A percentile compares a stretch with the other conserved stretches of the same genome.
Conservation (phyloP, 495 filamentous ascomycete genomes). For the Penicillium canescens region DNA sequence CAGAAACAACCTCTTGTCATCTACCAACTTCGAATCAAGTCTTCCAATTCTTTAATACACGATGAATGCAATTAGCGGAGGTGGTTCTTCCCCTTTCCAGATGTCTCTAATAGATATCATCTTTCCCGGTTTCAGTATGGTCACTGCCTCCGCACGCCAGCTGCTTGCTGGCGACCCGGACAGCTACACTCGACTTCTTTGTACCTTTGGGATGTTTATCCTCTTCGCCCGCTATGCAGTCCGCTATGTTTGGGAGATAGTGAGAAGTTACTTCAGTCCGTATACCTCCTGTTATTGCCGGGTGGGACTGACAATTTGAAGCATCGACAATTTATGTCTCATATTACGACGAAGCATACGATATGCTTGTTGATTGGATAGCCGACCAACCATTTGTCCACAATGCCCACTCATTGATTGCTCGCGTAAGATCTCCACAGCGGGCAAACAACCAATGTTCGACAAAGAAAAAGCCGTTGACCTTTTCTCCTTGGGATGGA, state of each 20-base stretch:
- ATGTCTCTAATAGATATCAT: slow-evolving; percentile 27
- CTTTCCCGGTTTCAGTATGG: slow-evolving; percentile 23
- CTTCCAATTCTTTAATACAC: no score
- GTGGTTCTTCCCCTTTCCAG: slow-evolving; percentile 18
- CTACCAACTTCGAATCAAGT: no score
- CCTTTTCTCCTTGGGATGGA: slow-evolving; percentile 28
- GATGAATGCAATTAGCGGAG: not conserved
- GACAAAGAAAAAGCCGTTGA: slow-evolving; percentile 29
- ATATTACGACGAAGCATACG: slow-evolving; percentile 28
- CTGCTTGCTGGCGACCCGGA: slow-evolving; percentile 24
- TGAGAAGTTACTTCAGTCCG: slow-evolving; percentile 32
- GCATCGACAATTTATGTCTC: slow-evolving; percentile 28
- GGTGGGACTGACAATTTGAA: slow-evolving; percentile 21
- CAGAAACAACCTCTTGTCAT: no score
- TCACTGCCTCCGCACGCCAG: slow-evolving; percentile 18
- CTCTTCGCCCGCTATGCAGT: slow-evolving; percentile 25
- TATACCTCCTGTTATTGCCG: slow-evolving; percentile 11
- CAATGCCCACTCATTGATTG: slow-evolving; percentile 20
- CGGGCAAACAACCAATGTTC: slow-evolving; percentile 3
- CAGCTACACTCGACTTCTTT: slow-evolving; percentile 22
- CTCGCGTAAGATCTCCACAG: slow-evolving; percentile 19
- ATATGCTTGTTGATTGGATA: slow-evolving; percentile 29
- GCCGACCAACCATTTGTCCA: slow-evolving; percentile 22
- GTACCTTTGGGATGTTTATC: slow-evolving; percentile 21
- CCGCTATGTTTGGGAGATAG: slow-evolving; percentile 21